A percentile compares a stretch with the other conserved stretches of the same genome.
phyloP scores from a whole-genome alignment of 2,329 filamentous ascomycete genomes.

The Acrodontium crateriforme region DNA sequence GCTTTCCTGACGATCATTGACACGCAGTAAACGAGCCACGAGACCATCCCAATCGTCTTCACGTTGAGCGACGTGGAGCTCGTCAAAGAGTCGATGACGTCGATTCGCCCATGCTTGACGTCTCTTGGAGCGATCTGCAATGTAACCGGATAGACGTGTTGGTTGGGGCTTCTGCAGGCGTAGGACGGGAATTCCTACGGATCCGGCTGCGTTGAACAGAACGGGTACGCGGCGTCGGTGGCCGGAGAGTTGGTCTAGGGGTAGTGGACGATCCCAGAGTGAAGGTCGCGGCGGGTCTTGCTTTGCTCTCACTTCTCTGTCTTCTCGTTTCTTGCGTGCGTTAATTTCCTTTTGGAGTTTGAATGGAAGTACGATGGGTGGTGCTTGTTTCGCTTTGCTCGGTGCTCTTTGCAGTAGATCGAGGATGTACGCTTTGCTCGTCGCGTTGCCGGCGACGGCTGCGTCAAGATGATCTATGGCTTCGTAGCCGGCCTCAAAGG shows the following conservation, averaged over 20 bases:
- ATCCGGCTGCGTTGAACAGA: conserved; percentile 37
- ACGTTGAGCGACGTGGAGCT: conserved; percentile 24
- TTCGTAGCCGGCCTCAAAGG: conserved; percentile 56
- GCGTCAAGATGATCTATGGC: conserved; percentile 31
- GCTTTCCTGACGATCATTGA: conserved; percentile 2
- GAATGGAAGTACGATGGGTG: conserved; percentile 1
- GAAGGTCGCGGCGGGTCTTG: conserved; percentile 3
- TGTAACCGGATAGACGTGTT: conserved; percentile 39
- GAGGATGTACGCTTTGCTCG: conserved; percentile 15
- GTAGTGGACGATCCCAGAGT: conserved; percentile 15
- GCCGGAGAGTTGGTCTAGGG: conserved; percentile 29
- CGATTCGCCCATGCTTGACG: conserved; percentile 30
- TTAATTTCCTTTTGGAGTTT: conserved; percentile 1
- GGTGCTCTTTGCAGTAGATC: conserved; percentile 16
- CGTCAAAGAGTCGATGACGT: conserved; percentile 28
- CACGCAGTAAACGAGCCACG: conserved; percentile 12
- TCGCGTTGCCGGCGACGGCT: conserved; percentile 20
- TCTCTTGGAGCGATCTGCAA: conserved; percentile 38
- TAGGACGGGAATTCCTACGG: conserved; percentile 51
- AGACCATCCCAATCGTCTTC: conserved; percentile 38
- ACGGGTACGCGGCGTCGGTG: conserved; percentile 46
- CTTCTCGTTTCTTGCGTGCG: not conserved
- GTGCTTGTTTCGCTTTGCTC: conserved; percentile 9
- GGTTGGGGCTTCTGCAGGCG: conserved; percentile 55
- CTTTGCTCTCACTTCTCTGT: not conserved